Evolutionary conservation across 192 early-diverging fungal genomes (phyloP).

Genomic region (Coemansia sp.): DNA sequence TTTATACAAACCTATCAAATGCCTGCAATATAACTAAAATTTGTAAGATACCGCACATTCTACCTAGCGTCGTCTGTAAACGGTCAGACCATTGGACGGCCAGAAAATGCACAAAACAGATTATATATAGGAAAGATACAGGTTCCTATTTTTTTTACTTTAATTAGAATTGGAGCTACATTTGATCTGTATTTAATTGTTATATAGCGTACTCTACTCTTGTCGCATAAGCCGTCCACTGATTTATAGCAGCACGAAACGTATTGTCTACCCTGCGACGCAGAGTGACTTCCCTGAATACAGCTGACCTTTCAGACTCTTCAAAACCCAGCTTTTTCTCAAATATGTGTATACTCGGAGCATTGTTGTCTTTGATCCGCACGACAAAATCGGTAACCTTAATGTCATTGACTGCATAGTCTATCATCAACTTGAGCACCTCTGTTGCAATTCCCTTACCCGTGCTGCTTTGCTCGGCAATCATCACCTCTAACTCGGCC

Average conservation of each 20-base stretch:
- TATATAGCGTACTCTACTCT: conserved; percentile 18
- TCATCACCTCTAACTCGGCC: conserved; percentile 94
- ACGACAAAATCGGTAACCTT: conserved; percentile 48
- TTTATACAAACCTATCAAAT: too few relatives aligned
- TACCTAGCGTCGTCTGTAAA: too few relatives aligned
- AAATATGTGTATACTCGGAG: conserved; percentile 47
- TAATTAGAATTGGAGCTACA: not conserved
- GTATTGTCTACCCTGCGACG: conserved; percentile 28
- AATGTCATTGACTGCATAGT: conserved; percentile 48
- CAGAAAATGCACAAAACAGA: too few relatives aligned
- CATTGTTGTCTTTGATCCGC: conserved; percentile 52
- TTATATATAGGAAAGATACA: too few relatives aligned
- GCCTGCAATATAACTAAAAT: too few relatives aligned
- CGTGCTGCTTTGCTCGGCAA: conserved; percentile 61
- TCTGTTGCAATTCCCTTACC: conserved; percentile 48
- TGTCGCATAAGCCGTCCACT: conserved; percentile 14
- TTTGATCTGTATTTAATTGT: not conserved
- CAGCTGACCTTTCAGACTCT: conserved; percentile 41
- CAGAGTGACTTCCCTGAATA: conserved; percentile 47
- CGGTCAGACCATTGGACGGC: too few relatives aligned
- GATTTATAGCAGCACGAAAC: conserved; percentile 8
- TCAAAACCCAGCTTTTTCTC: conserved; percentile 41
- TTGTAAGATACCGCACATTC: too few relatives aligned
- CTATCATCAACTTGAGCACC: conserved; percentile 51
- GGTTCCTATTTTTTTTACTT: too few relatives aligned